Percentiles rank a stretch among this genome's conserved stretches.
These are phyloP conservation scores for Picea glauca DNA, from an alignment of 75 land plant species.

Conservation along the genomic window DNA sequence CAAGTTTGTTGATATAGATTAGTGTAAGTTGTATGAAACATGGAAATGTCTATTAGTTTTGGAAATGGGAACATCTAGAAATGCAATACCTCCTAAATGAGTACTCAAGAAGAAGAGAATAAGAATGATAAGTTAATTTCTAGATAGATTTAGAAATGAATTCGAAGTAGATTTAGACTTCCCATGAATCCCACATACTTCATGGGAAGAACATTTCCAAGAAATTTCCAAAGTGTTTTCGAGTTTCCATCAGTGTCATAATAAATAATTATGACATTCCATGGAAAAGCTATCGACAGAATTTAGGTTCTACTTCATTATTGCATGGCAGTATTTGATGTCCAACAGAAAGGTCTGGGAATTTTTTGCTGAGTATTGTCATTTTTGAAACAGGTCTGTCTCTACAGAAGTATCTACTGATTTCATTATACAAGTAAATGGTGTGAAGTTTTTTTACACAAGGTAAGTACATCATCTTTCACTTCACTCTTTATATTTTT, in stretches of 20 bases:
- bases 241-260: not conserved
- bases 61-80: too few relatives aligned
- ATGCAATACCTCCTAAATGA: too few relatives aligned
- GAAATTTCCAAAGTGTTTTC: too few relatives aligned
- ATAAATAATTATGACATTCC: not conserved
- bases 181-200: too few relatives aligned
- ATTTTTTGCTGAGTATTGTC: constrained; percentile 49
- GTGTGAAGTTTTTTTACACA: constrained; percentile 54
- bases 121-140: too few relatives aligned
- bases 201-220: too few relatives aligned
- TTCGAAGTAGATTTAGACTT: too few relatives aligned
- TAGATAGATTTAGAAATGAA: not conserved
- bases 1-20: not conserved
- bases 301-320: constrained; percentile 4
- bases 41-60: too few relatives aligned
- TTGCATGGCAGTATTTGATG: constrained; percentile 64
- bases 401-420: constrained; percentile 55
- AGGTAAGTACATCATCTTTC: constrained; percentile 30
- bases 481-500: not conserved
- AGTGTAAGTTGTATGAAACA: not conserved
- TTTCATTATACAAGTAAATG: constrained; percentile 42
- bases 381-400: constrained; percentile 75
- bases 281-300: not conserved
- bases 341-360: constrained; percentile 66
- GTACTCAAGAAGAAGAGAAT: too few relatives aligned